Percentiles rank a stretch among this genome's conserved stretches.
Evolutionary conservation across 1,139 yeast genomes (phyloP).

Genomic region (Yamadazyma dushanensis): DNA sequence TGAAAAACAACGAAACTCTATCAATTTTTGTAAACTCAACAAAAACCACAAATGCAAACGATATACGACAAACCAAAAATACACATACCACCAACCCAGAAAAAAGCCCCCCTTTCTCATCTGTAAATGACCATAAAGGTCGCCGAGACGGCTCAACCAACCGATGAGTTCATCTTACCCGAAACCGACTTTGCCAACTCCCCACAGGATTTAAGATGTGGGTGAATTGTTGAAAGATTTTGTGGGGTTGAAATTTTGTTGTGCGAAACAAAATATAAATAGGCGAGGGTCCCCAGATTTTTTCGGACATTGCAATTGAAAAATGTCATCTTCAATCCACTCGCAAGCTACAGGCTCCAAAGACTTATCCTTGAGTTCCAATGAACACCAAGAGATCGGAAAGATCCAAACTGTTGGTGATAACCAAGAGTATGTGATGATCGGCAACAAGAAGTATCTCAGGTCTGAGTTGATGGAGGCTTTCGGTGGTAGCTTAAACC

Average conservation of each 20-base stretch:
- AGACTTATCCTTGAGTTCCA: constrained; percentile 14
- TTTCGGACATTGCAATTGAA: neutral
- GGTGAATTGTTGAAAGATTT: constrained; percentile 2
- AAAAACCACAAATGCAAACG: no score
- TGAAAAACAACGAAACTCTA: no score
- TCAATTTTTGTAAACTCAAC: no score
- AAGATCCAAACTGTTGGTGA: constrained; percentile 22
- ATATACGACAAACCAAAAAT: neutral
- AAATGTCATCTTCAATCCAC: constrained; percentile 14
- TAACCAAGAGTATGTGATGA: constrained; percentile 23
- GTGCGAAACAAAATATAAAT: constrained; percentile 1
- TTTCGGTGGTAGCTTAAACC: constrained; percentile 38
- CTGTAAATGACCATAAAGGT: no score
- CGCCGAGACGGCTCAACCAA: no score
- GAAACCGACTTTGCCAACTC: no score
- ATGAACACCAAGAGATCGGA: constrained; percentile 15
- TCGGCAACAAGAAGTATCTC: constrained; percentile 35
- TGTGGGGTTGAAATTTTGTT: constrained; percentile 5
- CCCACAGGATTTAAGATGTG: constrained; percentile 3
- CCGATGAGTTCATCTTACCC: no score
- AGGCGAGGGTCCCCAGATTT: constrained; percentile 2
- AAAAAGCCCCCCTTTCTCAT: neutral
- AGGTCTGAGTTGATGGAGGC: constrained; percentile 42
- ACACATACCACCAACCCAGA: neutral
- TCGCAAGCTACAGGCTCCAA: constrained; percentile 14